Evolutionary conservation across 371 early-diverging fungal species (phyloP).

Genomic region (Batkoa obscura): DNA sequence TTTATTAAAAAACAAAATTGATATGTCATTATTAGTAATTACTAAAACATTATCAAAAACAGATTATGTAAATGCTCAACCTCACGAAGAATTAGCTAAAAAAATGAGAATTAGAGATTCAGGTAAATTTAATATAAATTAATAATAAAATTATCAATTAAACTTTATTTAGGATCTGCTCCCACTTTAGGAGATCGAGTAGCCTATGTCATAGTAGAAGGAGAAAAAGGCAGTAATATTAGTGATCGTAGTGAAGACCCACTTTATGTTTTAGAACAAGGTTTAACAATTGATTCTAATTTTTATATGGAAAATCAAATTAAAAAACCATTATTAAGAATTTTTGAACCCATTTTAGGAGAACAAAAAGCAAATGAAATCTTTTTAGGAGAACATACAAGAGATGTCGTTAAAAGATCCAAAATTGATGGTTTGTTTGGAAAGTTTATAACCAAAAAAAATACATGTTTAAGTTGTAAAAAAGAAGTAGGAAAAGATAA

Average conservation of each 20-base stretch:
- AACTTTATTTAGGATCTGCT: slow-evolving; percentile 61
- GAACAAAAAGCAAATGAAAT: slow-evolving; percentile 67
- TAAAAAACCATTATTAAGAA: slow-evolving; percentile 86
- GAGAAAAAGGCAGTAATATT: slow-evolving; percentile 44
- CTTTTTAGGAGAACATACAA: slow-evolving; percentile 80
- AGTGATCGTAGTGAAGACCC: slow-evolving; percentile 96
- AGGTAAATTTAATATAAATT: slow-evolving; percentile 24
- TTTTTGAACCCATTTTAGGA: slow-evolving; percentile 97
- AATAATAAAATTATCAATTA: too few relatives aligned
- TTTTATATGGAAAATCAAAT: slow-evolving; percentile 99
- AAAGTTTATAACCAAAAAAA: slow-evolving; percentile 80
- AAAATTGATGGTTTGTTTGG: slow-evolving; percentile 82
- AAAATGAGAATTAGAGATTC: slow-evolving; percentile 95
- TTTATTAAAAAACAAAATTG: slow-evolving; percentile 90
- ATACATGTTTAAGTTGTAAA: slow-evolving; percentile 91
- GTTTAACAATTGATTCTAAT: slow-evolving; percentile 96
- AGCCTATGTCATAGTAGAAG: slow-evolving; percentile 96
- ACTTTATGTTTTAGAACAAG: slow-evolving; percentile 95
- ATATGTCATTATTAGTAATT: slow-evolving; percentile 94
- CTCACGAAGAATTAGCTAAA: slow-evolving; percentile 94
- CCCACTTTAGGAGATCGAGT: slow-evolving; percentile 98
- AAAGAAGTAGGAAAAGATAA: slow-evolving; percentile 60
- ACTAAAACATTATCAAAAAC: slow-evolving; percentile 93
- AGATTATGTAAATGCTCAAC: slow-evolving; percentile 91
- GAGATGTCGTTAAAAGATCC: slow-evolving; percentile 63